Evolutionary conservation across 2,329 filamentous ascomycete species (phyloP).

Genomic region (Alternaria longipes): DNA sequence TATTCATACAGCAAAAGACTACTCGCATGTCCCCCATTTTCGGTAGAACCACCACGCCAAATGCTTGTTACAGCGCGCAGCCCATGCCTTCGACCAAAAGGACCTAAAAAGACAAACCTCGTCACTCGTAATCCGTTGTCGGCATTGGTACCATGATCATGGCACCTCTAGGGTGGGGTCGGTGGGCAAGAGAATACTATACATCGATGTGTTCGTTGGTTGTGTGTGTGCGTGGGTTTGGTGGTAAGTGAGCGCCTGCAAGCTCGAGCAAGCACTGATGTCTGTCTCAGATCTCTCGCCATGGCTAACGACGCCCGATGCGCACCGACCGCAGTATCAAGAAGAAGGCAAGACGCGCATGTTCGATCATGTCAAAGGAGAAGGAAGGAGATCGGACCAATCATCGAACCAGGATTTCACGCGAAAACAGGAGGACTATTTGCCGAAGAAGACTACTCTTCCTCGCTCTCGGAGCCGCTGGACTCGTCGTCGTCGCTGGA

Average conservation of each 20-base stretch:
- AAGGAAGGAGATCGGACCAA: conserved; percentile 12
- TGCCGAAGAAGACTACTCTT: conserved; percentile 46
- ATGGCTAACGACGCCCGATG: not conserved
- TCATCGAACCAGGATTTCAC: conserved; percentile 21
- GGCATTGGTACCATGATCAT: conserved; percentile 20
- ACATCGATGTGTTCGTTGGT: conserved; percentile 25
- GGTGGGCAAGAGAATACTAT: conserved; percentile 30
- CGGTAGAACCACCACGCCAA: conserved; percentile 13
- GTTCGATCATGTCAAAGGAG: conserved; percentile 18
- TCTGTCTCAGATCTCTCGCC: conserved; percentile 11
- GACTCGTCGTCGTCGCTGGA: conserved; percentile 60
- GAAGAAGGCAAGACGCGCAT: conserved; percentile 10
- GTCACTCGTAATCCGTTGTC: conserved; percentile 35
- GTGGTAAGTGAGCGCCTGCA: conserved; percentile 12
- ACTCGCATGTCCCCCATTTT: conserved; percentile 12
- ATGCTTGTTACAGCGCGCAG: conserved; percentile 8
- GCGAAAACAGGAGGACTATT: conserved; percentile 11
- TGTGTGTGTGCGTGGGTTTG: conserved; percentile 9
- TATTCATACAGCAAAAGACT: conserved; percentile 31
- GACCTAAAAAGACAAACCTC: conserved; percentile 33
- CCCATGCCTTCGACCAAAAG: conserved; percentile 14
- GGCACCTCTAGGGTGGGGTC: conserved; percentile 13
- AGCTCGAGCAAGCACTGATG: conserved; percentile 19
- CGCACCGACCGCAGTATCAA: conserved; percentile 8
- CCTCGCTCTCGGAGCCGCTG: conserved; percentile 63